Base-by-base conservation (phyloP, 1,284 basidiomycete species). In the Pseudozyma sp. region DNA sequence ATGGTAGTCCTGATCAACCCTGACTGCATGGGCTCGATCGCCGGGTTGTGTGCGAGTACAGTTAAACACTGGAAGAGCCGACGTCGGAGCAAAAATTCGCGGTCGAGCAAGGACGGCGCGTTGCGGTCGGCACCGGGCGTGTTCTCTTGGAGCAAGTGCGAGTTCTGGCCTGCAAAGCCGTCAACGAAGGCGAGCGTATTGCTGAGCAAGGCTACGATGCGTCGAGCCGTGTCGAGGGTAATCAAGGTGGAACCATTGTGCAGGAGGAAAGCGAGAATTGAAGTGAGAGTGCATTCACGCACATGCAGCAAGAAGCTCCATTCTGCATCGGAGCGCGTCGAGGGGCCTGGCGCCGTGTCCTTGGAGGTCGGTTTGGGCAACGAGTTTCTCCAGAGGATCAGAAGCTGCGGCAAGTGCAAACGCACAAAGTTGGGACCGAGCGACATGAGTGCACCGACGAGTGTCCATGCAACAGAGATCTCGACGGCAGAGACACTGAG, bases 371-470 rank as follows among this genome's bases (percentile, higher is more conserved):
- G 92, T 86, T 98, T 98, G 1, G 96, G 94, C 0, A 99, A 88
- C 2, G 97, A 95, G 79, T 99, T 99, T 39, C 96, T 88, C 97
- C 97, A 99, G 1, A 99, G 89, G 0, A 96, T 93, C 31, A 99
- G 89, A 8, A 99, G 88, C 80, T 97, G 95, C 0, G 94, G 92
- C 1, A 98, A 88, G 85, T 98, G 95, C 0, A 93, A 90, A 38
- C 93, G 90, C 52, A 97, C 93, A 79, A 98, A 97, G 77, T 94
- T 92, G 7, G 93, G 94, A 0, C 96, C 96, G 4, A 98, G 90
- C 5, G 92, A 89, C 92, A 97, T 95, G 52, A 99, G 87, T 0
- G 94, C 91, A 0, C 92, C 91, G 61, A 99, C 92, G 42, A 94
- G 87, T 14, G 92, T 94, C 97, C 97, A 99, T 0, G 96, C 94